These are phyloP conservation scores for Solanum hybrid DNA, from an alignment of 305 asterid genomes.

Conservation along the genomic window DNA sequence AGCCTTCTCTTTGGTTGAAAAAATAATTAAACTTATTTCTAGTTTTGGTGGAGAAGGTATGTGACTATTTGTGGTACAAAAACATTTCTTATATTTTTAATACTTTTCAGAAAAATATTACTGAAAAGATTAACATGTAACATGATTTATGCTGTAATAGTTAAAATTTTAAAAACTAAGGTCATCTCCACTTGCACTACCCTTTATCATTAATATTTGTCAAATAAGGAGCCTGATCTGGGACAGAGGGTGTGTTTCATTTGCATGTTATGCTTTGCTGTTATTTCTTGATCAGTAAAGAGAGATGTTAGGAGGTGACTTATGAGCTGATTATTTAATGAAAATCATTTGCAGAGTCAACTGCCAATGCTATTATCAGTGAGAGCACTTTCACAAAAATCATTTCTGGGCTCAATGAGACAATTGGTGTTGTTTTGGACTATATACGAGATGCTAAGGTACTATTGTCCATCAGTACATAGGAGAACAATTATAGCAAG, in stretches of 20 bases:
- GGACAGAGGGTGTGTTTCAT: background rate
- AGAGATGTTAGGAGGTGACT: background rate
- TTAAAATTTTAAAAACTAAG: background rate
- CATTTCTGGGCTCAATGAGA: slow-evolving; percentile 73
- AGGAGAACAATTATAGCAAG: slow-evolving; percentile 5
- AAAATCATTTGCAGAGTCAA: slow-evolving; percentile 27
- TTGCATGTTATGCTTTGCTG: background rate
- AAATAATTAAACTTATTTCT: slow-evolving; percentile 63
- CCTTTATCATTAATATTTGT: background rate
- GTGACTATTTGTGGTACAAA: background rate
- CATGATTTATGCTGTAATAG: background rate
- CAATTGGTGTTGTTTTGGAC: slow-evolving; percentile 58
- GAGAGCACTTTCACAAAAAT: slow-evolving; percentile 54
- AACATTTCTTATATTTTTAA: background rate
- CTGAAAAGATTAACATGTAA: background rate
- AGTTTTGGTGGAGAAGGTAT: slow-evolving; percentile 66
- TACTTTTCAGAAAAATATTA: background rate
- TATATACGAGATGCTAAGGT: slow-evolving; percentile 87
- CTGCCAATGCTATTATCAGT: slow-evolving; percentile 27
- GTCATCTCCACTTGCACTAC: slow-evolving; percentile 1
- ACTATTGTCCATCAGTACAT: background rate
- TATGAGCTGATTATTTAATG: background rate
- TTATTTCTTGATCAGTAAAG: background rate
- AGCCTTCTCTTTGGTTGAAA: slow-evolving; percentile 75
- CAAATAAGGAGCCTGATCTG: slow-evolving; percentile 1